These are phyloP conservation scores for Nicotiana noctiflora DNA, from an alignment of 257 asterid species.

Conservation along the genomic window DNA sequence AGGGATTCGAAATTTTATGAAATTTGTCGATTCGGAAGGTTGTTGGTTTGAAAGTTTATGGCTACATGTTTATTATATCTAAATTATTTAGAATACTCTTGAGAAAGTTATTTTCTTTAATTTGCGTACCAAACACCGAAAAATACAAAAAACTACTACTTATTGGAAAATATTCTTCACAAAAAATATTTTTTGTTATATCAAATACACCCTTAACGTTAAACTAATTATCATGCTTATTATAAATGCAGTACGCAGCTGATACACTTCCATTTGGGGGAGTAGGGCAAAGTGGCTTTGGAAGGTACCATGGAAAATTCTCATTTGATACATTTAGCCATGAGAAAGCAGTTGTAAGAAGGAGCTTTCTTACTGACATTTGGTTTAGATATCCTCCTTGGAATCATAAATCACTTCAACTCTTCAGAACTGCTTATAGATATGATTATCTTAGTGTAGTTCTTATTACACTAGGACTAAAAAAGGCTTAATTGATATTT, in stretches of 20 bases:
- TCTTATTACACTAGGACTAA: slow-evolving; percentile 53
- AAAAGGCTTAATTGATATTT: slow-evolving; percentile 28
- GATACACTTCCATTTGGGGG: slow-evolving; percentile 83
- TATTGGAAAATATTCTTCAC: too few species aligned
- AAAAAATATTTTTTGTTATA: too few species aligned
- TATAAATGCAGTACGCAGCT: slow-evolving; percentile 45
- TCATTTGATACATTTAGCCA: slow-evolving; percentile 66
- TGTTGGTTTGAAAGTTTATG: too few species aligned
- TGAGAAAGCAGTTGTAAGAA: slow-evolving; percentile 39
- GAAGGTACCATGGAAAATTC: slow-evolving; percentile 72
- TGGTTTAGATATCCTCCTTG: slow-evolving; percentile 97
- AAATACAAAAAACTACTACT: too few species aligned
- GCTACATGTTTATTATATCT: too few species aligned
- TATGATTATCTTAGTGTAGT: slow-evolving; percentile 49
- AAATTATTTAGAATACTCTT: too few species aligned
- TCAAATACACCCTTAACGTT: too few species aligned
- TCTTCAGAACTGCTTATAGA: slow-evolving; percentile 42
- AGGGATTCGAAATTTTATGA: too few species aligned
- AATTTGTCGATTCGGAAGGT: too few species aligned
- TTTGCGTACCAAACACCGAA: too few species aligned
- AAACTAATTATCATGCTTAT: neutral
- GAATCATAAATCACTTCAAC: slow-evolving; percentile 40
- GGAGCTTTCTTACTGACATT: slow-evolving; percentile 47
- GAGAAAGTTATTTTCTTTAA: too few species aligned
- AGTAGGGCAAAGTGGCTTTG: slow-evolving; percentile 71